Percentiles rank a stretch among this genome's conserved stretches.
These are phyloP conservation scores for Paecilomyces niveus DNA, from an alignment of 2,329 filamentous ascomycete species.

Conservation along the genomic window DNA sequence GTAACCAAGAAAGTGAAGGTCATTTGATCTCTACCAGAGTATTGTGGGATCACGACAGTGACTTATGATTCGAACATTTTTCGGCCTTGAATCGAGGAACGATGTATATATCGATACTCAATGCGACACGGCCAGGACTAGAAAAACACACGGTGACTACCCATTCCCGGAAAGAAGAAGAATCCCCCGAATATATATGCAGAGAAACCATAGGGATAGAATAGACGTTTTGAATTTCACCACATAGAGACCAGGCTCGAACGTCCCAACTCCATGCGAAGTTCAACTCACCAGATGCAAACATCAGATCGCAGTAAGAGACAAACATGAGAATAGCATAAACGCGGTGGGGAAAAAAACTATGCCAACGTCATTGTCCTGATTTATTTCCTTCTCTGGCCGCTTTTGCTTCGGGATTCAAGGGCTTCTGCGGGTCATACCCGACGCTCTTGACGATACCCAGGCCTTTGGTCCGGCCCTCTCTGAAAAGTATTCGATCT, in stretches of 20 bases:
- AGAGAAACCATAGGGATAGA: neutral
- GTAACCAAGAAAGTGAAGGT: neutral
- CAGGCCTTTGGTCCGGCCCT: constrained; percentile 89
- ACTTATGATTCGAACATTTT: neutral
- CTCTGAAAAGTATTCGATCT: constrained; percentile 84
- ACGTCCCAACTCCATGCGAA: neutral
- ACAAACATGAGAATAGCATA: neutral
- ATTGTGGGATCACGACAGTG: neutral
- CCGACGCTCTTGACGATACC: constrained; percentile 89
- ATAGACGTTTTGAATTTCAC: neutral
- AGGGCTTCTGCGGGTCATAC: constrained; percentile 63
- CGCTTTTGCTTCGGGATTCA: constrained; percentile 33
- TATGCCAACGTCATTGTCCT: neutral
- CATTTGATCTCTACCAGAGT: neutral
- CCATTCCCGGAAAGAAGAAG: neutral
- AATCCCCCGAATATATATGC: neutral
- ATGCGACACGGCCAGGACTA: neutral
- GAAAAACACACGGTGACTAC: neutral
- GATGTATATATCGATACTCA: neutral
- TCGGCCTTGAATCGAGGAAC: neutral
- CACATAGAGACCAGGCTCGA: neutral
- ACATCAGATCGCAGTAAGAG: neutral
- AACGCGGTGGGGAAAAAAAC: neutral
- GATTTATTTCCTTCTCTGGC: constrained; percentile 10
- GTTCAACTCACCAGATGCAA: neutral